Evolutionary conservation across 1,284 basidiomycete genomes (phyloP).

Genomic region (Heterobasidion occidentale): DNA sequence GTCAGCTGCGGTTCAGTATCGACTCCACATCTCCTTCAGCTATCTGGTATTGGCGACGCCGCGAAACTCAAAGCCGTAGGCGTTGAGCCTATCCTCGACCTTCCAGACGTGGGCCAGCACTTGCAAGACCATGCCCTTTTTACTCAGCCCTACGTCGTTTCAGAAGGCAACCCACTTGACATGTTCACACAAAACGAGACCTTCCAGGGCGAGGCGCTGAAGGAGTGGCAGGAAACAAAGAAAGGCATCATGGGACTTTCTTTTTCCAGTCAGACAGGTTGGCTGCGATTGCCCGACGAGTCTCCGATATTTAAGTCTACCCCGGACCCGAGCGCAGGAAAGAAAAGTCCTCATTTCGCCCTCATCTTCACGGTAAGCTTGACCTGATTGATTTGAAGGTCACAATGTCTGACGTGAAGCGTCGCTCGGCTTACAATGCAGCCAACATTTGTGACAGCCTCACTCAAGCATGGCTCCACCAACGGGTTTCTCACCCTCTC

Average conservation of each 20-base stretch:
- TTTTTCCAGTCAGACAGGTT: background rate
- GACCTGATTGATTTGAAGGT: background rate
- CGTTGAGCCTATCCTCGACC: slow-evolving; percentile 21
- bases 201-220: slow-evolving; percentile 1
- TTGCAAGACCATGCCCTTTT: slow-evolving; percentile 26
- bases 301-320: background rate
- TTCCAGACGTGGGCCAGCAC: slow-evolving; percentile 31
- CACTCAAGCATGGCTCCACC: background rate
- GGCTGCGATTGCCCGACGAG: background rate
- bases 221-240: background rate
- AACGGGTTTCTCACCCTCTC: background rate
- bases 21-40: slow-evolving; percentile 32
- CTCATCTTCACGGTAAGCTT: background rate
- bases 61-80: slow-evolving; percentile 20
- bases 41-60: slow-evolving; percentile 34
- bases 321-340: background rate
- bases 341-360: background rate
- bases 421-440: background rate
- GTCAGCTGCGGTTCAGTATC: slow-evolving; percentile 29
- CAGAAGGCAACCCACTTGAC: slow-evolving; percentile 14
- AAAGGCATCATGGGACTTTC: background rate
- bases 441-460: background rate
- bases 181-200: slow-evolving; percentile 9
- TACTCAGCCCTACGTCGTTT: slow-evolving; percentile 10
- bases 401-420: no score